phyloP scores from a whole-genome alignment of 2,329 filamentous ascomycete species.

The Penicillium freii region DNA sequence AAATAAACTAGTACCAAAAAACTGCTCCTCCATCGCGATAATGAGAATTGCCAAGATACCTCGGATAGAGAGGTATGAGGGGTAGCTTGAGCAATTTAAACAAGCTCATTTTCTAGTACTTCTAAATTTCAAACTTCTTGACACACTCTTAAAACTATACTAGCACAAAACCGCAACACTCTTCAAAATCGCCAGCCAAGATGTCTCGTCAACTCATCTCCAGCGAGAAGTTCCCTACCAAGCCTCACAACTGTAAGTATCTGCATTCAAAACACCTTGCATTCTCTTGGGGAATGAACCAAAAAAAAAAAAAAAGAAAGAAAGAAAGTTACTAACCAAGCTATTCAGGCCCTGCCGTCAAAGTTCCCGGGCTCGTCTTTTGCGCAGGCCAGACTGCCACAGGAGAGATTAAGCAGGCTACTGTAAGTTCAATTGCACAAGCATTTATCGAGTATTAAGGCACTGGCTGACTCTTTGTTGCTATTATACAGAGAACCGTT shows the following conservation, averaged over 20 bases:
- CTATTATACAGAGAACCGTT: slow-evolving; percentile 26
- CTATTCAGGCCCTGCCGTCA: slow-evolving; percentile 41
- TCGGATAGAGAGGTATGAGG: background rate
- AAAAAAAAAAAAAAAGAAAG: background rate
- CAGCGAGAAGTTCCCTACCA: slow-evolving; percentile 48
- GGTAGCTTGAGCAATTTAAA: slow-evolving; percentile 8
- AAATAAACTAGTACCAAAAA: background rate
- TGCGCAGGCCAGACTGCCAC: slow-evolving; percentile 51
- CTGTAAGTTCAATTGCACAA: slow-evolving; percentile 30
- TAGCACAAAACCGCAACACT: background rate
- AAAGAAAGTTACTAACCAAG: background rate
- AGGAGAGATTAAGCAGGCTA: slow-evolving; percentile 50
- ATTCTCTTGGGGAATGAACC: no score
- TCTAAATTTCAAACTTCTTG: background rate
- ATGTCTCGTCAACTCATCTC: slow-evolving; percentile 51
- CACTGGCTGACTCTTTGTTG: background rate
- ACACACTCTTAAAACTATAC: background rate
- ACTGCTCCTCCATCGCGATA: slow-evolving; percentile 4
- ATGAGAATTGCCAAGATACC: background rate
- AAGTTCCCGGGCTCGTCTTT: slow-evolving; percentile 49
- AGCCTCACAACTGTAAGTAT: slow-evolving; percentile 48
- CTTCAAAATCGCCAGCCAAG: slow-evolving; percentile 10
- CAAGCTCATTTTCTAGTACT: background rate
- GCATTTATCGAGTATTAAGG: no score
- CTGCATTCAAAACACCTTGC: background rate